Evolutionary conservation across 2,329 filamentous ascomycete species (phyloP).

Genomic region (Ophiostoma pallidulum): DNA sequence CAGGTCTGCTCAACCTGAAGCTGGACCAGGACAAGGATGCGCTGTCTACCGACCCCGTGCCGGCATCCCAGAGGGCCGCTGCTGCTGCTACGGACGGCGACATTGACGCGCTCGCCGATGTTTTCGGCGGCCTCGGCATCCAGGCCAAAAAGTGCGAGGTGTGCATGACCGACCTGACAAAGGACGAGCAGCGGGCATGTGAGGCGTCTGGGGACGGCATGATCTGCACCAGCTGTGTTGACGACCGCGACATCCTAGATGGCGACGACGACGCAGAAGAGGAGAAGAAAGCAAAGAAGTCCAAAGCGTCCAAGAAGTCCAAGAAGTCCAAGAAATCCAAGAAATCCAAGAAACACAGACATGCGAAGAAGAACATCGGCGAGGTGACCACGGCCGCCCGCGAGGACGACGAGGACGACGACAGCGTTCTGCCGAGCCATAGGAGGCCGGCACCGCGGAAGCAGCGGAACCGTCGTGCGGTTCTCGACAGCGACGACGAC

Average conservation of each 20-base stretch:
- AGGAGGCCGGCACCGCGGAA: slow-evolving; percentile 22
- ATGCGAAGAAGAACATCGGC: slow-evolving; percentile 29
- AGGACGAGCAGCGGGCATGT: slow-evolving; percentile 35
- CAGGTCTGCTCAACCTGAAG: slow-evolving; percentile 75
- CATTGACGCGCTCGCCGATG: slow-evolving; percentile 72
- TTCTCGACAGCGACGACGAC: slow-evolving; percentile 57
- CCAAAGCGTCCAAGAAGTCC: slow-evolving; percentile 25
- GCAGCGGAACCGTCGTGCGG: slow-evolving; percentile 42
- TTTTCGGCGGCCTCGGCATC: slow-evolving; percentile 78
- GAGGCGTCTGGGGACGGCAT: slow-evolving; percentile 30
- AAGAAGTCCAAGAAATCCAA: slow-evolving; percentile 32
- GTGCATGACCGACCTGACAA: slow-evolving; percentile 60
- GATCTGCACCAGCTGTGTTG: slow-evolving; percentile 63
- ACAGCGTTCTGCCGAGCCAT: slow-evolving; percentile 16
- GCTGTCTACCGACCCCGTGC: slow-evolving; percentile 50
- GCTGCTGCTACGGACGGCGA: slow-evolving; percentile 49
- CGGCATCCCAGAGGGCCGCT: slow-evolving; percentile 37
- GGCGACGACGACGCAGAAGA: slow-evolving; percentile 38
- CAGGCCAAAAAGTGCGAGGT: slow-evolving; percentile 71
- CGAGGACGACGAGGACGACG: slow-evolving; percentile 26
- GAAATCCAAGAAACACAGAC: slow-evolving; percentile 21
- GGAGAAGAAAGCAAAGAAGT: slow-evolving; percentile 26
- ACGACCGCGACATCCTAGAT: slow-evolving; percentile 59
- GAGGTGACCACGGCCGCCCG: slow-evolving; percentile 24
- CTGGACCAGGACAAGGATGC: slow-evolving; percentile 83